These are phyloP conservation scores for Scenedesmus sp. DNA, from an alignment of 163 green algal species.

Conservation along the genomic window DNA sequence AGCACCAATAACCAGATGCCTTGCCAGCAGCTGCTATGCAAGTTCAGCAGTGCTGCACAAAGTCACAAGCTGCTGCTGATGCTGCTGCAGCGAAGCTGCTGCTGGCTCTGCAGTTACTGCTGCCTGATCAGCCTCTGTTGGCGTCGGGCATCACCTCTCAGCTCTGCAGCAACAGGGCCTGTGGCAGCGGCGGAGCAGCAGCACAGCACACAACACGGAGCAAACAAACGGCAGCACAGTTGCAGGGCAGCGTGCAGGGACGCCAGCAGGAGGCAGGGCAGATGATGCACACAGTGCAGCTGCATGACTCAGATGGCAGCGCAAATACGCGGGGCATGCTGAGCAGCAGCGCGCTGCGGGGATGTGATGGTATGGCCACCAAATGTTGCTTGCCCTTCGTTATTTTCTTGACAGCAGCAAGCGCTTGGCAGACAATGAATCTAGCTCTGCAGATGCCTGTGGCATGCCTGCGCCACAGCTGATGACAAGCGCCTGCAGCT, in stretches of 20 bases:
- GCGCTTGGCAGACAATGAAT: too few relatives aligned
- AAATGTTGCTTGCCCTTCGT: too few relatives aligned
- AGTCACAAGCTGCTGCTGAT: too few relatives aligned
- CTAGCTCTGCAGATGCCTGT: too few relatives aligned
- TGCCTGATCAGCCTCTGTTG: not conserved
- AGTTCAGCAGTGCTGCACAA: too few relatives aligned
- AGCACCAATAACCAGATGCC: too few relatives aligned
- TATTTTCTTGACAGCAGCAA: too few relatives aligned
- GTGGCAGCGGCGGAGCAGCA: not conserved
- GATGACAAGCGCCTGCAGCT: too few relatives aligned
- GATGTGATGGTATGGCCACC: too few relatives aligned
- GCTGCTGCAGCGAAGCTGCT: not conserved
- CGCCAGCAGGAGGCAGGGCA: not conserved
- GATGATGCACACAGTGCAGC: not conserved
- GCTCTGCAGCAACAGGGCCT: conserved; percentile 24
- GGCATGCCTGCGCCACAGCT: too few relatives aligned
- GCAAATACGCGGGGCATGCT: not conserved
- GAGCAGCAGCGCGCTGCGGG: not conserved
- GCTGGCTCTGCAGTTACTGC: not conserved
- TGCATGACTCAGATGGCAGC: not conserved
- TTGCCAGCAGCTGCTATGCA: too few relatives aligned
- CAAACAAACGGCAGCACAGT: not conserved
- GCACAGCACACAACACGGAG: not conserved
- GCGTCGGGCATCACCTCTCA: not conserved
- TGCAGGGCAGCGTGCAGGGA: not conserved